Evolutionary conservation across 2,329 filamentous ascomycete species (phyloP), one percentile per base, ranked within the genome.

Genomic region (Thielaviopsis punctulata): DNA sequence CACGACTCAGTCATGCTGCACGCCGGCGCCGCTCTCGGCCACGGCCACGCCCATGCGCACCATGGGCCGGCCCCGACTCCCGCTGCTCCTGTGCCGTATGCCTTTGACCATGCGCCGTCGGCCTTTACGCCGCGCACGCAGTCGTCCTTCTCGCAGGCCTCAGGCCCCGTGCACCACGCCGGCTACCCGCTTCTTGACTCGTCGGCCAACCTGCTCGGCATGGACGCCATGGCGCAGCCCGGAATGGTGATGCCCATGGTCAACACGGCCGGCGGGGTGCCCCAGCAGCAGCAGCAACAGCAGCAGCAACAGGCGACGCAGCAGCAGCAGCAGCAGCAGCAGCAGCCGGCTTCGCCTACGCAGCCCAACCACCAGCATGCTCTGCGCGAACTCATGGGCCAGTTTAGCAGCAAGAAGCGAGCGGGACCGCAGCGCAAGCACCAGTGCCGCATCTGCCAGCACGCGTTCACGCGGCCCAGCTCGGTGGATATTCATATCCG

Each of bases 381-480:
- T 15, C 36, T 54, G 1, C 30, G 52, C 8, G 33, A 54, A 0
- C 95, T 98, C 88, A 98, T 98, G 92, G 81, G 87, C 50, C 89
- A 94, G 62, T 96, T 96, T 70, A 95, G 86, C 68, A 95, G 90
- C 57, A 95, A 95, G 69, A 82, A 95, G 50, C 89, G 88, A 0
- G 89, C 86, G 18, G 95, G 87, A 69, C 92, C 90, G 9, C 88
- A 95, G 65, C 96, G 96, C 80, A 96, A 96, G 75, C 92, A 96
- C 72, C 95, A 95, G 73, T 96, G 90, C 77, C 95, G 95, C 70
- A 86, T 96, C 55, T 96, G 90, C 72, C 90, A 95, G 68, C 95
- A 96, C 76, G 81, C 90, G 44, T 96, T 96, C 66, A 95, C 90
- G 2, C 79, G 90, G 52, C 90, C 90, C 1, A 95, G 88, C 63